Evolutionary conservation across 176 grass and related monocot genomes (phyloP), one percentile per base, ranked within the genome.

Genomic region (Saccharum officinarum): DNA sequence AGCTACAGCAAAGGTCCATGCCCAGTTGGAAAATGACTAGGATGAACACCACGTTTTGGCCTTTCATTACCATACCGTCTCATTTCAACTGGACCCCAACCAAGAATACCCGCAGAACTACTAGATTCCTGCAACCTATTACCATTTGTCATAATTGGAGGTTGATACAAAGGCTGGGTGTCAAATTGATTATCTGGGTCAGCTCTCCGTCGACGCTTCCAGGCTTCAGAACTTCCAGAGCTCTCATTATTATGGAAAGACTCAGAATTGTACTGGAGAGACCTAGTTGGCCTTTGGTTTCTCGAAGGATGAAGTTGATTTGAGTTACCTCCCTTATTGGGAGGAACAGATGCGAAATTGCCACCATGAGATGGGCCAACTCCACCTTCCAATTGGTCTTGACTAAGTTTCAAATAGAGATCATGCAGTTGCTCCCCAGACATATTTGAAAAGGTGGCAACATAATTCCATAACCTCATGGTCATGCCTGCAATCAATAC

Each of bases 391-490:
- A 69, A 31, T 91, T 93, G 92, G 76, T 99, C 97, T 80, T 96
- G 93, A 78, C 89, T 96, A 69, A 99, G 81, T 74, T 96, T 96
- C 49, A 92, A 89, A 81, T 99, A 96, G 18, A 99, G 94, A 39
- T 96, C 97, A 28, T 91, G 69, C 74, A 99, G 78, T 49, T 83
- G 89, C 18, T 99, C 93, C 82, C 97, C 93, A 16, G 91, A 91
- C 90, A 96, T 87, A 90, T 95, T 99, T 69, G 97, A 99, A 85
- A 94, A 96, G 30, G 82, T 91, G 69, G 97, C 92, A 14, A 99
- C 97, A 75, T 99, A 99, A 80, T 99, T 99, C 97, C 97, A 99
- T 75, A 99, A 91, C 80, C 97, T 94, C 65, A 78, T 96, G 40
- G 86, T 82, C 97, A 99, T 99, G 82, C 97, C 97, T 99, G 86